Base-by-base conservation (phyloP, 441 rosid species). In the Brassica balearica region DNA sequence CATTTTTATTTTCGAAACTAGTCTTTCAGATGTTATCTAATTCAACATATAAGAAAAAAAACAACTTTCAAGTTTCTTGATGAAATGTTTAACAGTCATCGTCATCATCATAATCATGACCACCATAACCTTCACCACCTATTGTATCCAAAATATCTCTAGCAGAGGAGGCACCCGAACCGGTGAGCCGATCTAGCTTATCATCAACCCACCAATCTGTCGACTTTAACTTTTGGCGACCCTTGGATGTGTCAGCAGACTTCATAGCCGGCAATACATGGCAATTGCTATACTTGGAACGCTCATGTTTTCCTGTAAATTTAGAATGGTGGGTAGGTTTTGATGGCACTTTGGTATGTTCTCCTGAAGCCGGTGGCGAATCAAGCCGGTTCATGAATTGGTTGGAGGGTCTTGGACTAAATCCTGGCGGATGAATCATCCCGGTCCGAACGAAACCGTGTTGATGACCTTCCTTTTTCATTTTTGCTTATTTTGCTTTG, bases 381-480 rank as follows among this genome's bases (percentile, higher is more conserved):
- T 25, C 56, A 0, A 61, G 25, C 4, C 25, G 70, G 64, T 69
- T 59, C 20, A 22, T 15, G 5, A 61, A 36, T 3, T 51, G 65
- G 65, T 69, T 58, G 8, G 27, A 6, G 8, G 27, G 59, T 59
- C 15, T 77, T 6, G 60, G 66, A 22, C 51, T 79, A 38, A 48
- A 51, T 0, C 56, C 78, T 10, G 41, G 4, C 0, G 55, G 55
- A 69, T 36, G 78, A 69, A 68, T 63, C 75, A 55, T 74, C n/a
- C 71, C 51, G 0, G 78, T 79, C 14, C 71, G 46, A 25, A 63
- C 63, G 27, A 68, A 0, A 3, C 78, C 68, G 38, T 79, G 78
- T 69, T 73, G 78, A 63, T 70, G 75, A 63, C 82, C 75, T 63
- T 69, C 75, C 25, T 20, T 73, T 8, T 10, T 79, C 82, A 79